A percentile compares a stretch with the other conserved stretches of the same genome.
Conservation (phyloP, 2,329 filamentous ascomycete genomes). For the Fusarium bactridioides region DNA sequence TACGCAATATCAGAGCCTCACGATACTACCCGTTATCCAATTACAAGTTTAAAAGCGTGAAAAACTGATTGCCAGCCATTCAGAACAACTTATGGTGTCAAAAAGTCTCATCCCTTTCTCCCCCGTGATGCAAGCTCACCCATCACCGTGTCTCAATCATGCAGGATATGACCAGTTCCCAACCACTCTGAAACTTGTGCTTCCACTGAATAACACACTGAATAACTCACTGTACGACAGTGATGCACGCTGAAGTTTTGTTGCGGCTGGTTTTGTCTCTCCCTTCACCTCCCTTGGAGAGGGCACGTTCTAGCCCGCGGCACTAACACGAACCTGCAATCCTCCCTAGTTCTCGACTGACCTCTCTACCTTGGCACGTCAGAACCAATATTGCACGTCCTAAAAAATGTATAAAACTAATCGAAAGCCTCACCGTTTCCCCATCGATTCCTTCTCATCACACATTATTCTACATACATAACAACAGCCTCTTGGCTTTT, state of each 20-base stretch:
- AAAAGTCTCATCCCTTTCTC: neutral
- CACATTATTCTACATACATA: neutral
- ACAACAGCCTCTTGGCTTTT: neutral
- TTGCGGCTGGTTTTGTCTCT: neutral
- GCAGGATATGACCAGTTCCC: neutral
- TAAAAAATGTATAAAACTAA: constrained; percentile 21
- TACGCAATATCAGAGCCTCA: neutral
- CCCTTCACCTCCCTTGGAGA: neutral
- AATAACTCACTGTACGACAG: neutral
- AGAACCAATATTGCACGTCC: neutral
- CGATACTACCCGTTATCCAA: neutral
- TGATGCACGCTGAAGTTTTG: neutral
- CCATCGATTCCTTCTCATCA: neutral
- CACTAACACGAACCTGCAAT: constrained; percentile 27
- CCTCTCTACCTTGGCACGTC: constrained; percentile 5
- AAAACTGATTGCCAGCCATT: neutral
- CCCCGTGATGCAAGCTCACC: neutral
- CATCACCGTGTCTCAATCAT: neutral
- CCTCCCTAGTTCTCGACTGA: constrained; percentile 20
- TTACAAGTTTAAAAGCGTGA: rapidly evolving
- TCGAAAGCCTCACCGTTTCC: neutral
- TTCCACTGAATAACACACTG: neutral
- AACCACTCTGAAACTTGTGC: neutral
- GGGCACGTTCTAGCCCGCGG: constrained; percentile 10
- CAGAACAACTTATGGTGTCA: neutral